phyloP scores from a whole-genome alignment of 2,329 filamentous ascomycete genomes.

The Stagonosporopsis vannaccii region DNA sequence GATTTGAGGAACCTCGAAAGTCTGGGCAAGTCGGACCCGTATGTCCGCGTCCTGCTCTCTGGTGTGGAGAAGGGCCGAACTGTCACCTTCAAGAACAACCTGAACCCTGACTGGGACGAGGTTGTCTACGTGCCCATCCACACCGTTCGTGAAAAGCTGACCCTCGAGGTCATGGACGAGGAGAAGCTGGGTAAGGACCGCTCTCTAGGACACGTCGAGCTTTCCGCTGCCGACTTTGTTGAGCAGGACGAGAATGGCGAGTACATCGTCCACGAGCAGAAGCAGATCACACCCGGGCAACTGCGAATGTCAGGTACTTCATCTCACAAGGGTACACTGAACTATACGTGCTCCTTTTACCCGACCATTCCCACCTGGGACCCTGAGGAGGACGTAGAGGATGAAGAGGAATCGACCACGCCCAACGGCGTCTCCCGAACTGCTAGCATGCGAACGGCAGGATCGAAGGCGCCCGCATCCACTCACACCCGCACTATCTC shows the following conservation, averaged over 20 bases:
- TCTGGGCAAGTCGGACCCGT: conserved; percentile 96
- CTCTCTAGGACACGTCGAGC: conserved; percentile 80
- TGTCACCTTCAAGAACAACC: conserved; percentile 94
- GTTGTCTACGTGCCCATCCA: conserved; percentile 93
- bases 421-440: conserved; percentile 32
- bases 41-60: conserved; percentile 85
- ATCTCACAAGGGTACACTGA: conserved; percentile 77
- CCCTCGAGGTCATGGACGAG: conserved; percentile 94
- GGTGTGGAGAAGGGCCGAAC: conserved; percentile 91
- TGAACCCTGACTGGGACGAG: conserved; percentile 96
- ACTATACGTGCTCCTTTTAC: conserved; percentile 88
- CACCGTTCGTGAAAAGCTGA: conserved; percentile 80
- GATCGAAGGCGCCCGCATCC: conserved; percentile 22
- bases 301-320: conserved; percentile 78
- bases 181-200: conserved; percentile 93
- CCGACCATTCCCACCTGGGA: conserved; percentile 87
- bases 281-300: conserved; percentile 70
- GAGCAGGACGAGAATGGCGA: conserved; percentile 79
- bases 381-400: conserved; percentile 81
- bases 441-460: conserved; percentile 30
- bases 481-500: conserved; percentile 30
- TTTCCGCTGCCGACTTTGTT: conserved; percentile 80
- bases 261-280: conserved; percentile 79
- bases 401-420: conserved; percentile 56
- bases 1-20: conserved; percentile 92